Percentiles rank a stretch among this genome's conserved stretches.
phyloP scores from a whole-genome alignment of 768 basidiomycete species.

The Brasilioporus rufonigricans region DNA sequence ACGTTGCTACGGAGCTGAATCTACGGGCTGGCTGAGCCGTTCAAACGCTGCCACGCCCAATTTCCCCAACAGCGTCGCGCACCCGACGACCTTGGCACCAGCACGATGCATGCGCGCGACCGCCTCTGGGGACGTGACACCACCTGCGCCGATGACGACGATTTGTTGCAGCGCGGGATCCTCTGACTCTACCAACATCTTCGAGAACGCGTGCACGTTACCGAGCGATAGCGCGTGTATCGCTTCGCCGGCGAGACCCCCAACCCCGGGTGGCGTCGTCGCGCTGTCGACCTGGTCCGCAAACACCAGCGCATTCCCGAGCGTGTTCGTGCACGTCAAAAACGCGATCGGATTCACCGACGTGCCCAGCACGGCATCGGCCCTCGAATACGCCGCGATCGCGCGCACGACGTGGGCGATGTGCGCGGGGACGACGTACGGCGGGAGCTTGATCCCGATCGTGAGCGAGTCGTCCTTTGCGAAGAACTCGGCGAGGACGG shows the following conservation, averaged over 20 bases:
- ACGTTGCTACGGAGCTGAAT: conserved; percentile 1
- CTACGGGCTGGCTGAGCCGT: conserved; percentile 27
- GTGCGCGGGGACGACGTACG: conserved; percentile 63
- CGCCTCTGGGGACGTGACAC: conserved; percentile 62
- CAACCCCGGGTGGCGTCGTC: conserved; percentile 58
- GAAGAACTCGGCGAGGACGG: conserved; percentile 49
- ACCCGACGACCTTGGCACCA: conserved; percentile 71
- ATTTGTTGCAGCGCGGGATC: conserved; percentile 46
- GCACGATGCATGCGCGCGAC: conserved; percentile 68
- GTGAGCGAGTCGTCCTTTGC: conserved; percentile 52
- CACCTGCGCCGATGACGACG: conserved; percentile 77
- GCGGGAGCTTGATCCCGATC: conserved; percentile 78
- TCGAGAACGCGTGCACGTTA: conserved; percentile 64
- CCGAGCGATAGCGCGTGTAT: conserved; percentile 78
- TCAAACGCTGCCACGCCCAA: conserved; percentile 55
- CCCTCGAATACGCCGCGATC: conserved; percentile 40
- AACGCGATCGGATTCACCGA: conserved; percentile 59
- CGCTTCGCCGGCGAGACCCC: conserved; percentile 75
- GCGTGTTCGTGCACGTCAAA: conserved; percentile 77
- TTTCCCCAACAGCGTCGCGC: conserved; percentile 55
- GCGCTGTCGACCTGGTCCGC: conserved; percentile 44
- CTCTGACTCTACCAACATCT: conserved; percentile 43
- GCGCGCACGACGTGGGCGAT: conserved; percentile 52
- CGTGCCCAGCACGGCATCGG: conserved; percentile 6
- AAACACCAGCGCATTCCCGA: conserved; percentile 69